Conservation (phyloP, 1,284 basidiomycete species). For the Tausonia pullulans region DNA sequence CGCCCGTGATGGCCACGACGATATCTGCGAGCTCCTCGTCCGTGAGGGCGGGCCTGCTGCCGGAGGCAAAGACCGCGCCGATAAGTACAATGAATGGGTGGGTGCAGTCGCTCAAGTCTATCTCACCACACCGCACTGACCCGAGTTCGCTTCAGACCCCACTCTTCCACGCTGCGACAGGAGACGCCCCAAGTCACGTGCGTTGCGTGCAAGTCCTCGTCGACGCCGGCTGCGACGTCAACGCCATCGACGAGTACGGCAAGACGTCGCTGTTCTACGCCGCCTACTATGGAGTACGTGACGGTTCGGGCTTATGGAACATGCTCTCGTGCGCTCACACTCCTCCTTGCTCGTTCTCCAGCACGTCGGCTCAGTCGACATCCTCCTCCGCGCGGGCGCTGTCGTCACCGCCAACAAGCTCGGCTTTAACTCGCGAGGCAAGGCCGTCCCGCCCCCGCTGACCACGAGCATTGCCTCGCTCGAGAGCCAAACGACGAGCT, state of each 20-base stretch:
- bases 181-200: conserved; percentile 50
- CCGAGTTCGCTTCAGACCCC: conserved; percentile 46
- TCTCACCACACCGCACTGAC: too few species aligned
- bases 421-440: conserved; percentile 14
- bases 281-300: conserved; percentile 71
- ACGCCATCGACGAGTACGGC: conserved; percentile 70
- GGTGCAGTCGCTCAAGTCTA: too few species aligned
- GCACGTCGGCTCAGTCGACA: conserved; percentile 42
- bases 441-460: conserved; percentile 43
- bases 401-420: conserved; percentile 28
- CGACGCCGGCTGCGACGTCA: conserved; percentile 62
- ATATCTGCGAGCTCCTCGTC: conserved; percentile 70
- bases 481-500: conserved; percentile 7
- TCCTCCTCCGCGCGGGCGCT: conserved; percentile 51
- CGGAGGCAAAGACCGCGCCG: conserved; percentile 70
- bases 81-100: conserved; percentile 91
- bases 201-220: conserved; percentile 68
- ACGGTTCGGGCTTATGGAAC: too few species aligned
- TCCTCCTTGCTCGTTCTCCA: neutral
- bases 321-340: neutral
- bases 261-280: conserved; percentile 87
- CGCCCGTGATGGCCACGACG: conserved; percentile 82
- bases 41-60: conserved; percentile 41
- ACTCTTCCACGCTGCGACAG: conserved; percentile 86
- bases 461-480: neutral